phyloP scores from a whole-genome alignment of 768 basidiomycete species.

The Cyathus striatus region DNA sequence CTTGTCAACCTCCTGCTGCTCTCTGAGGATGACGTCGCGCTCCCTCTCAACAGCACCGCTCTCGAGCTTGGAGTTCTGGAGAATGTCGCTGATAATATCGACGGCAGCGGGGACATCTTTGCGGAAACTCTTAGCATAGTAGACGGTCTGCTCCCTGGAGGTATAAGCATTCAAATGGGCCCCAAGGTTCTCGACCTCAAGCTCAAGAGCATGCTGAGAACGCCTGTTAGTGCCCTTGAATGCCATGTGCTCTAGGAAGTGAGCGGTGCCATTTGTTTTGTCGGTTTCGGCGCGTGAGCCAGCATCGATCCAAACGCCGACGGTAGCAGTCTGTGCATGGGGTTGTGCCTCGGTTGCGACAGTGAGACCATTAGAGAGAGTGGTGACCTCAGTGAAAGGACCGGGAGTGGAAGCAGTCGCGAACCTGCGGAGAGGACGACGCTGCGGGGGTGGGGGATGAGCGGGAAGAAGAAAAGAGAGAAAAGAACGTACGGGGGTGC shows the following conservation, averaged over 20 bases:
- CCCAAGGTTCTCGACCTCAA: constrained; percentile 97
- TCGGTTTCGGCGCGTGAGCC: constrained; percentile 96
- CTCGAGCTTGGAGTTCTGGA: constrained; percentile 96
- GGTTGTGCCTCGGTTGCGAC: constrained; percentile 90
- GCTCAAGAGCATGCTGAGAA: constrained; percentile 84
- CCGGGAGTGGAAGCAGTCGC: constrained; percentile 67
- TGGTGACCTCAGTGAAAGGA: constrained; percentile 87
- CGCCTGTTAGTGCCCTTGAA: constrained; percentile 94
- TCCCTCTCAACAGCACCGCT: constrained; percentile 85
- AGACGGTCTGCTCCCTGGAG: constrained; percentile 97
- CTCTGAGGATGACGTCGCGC: constrained; percentile 92
- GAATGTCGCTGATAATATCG: constrained; percentile 97
- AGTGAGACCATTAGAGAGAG: constrained; percentile 91
- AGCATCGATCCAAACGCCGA: constrained; percentile 98
- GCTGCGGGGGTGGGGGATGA: constrained; percentile 5
- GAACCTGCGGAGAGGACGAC: constrained; percentile 62
- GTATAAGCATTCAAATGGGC: constrained; percentile 98
- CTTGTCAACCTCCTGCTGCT: constrained; percentile 99
- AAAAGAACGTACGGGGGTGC: constrained; percentile 30
- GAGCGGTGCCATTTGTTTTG: constrained; percentile 92
- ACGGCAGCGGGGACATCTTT: constrained; percentile 89
- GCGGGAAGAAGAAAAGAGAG: neutral
- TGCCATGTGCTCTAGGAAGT: constrained; percentile 98
- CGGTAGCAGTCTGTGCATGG: constrained; percentile 94
- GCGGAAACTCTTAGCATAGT: constrained; percentile 98